phyloP scores from a whole-genome alignment of 2,329 filamentous ascomycete species.

The Pseudogymnoascus sp. region DNA sequence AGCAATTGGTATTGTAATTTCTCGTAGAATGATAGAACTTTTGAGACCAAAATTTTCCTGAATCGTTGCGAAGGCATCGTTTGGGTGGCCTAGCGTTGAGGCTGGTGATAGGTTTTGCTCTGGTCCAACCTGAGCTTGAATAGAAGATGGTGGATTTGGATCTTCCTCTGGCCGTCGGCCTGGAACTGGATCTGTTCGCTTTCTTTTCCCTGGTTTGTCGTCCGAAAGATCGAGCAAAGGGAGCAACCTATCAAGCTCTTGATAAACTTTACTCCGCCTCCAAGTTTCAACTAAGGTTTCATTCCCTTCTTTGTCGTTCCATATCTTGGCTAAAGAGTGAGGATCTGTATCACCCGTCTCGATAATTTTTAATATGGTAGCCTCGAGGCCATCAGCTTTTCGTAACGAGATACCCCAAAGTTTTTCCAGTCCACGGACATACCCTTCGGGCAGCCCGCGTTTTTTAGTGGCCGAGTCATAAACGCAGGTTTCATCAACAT shows the following conservation, averaged over 20 bases:
- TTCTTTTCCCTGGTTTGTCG: slow-evolving; percentile 22
- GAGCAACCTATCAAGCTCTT: slow-evolving; percentile 26
- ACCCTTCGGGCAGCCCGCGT: slow-evolving; percentile 72
- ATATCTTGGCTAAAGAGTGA: slow-evolving; percentile 8
- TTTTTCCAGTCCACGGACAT: slow-evolving; percentile 65
- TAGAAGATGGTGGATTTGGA: not conserved
- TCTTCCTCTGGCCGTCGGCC: not conserved
- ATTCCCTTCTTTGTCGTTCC: slow-evolving; percentile 34
- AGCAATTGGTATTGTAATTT: not conserved
- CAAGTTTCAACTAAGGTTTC: slow-evolving; percentile 29
- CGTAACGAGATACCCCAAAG: slow-evolving; percentile 49
- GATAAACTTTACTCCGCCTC: slow-evolving; percentile 27
- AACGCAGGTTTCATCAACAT: slow-evolving; percentile 46
- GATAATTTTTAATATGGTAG: slow-evolving; percentile 39
- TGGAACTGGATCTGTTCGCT: slow-evolving; percentile 16
- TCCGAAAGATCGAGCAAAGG: slow-evolving; percentile 23
- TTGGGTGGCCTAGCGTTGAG: not conserved
- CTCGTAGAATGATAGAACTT: not conserved
- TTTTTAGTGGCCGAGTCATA: slow-evolving; percentile 71
- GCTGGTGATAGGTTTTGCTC: not conserved
- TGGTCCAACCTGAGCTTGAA: not conserved
- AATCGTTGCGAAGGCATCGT: not conserved
- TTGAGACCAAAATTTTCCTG: not conserved
- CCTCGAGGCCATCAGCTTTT: slow-evolving; percentile 42
- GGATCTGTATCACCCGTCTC: slow-evolving; percentile 22